Conservation (phyloP, 2,329 filamentous ascomycete genomes). For the Phyllosticta citribraziliensis region DNA sequence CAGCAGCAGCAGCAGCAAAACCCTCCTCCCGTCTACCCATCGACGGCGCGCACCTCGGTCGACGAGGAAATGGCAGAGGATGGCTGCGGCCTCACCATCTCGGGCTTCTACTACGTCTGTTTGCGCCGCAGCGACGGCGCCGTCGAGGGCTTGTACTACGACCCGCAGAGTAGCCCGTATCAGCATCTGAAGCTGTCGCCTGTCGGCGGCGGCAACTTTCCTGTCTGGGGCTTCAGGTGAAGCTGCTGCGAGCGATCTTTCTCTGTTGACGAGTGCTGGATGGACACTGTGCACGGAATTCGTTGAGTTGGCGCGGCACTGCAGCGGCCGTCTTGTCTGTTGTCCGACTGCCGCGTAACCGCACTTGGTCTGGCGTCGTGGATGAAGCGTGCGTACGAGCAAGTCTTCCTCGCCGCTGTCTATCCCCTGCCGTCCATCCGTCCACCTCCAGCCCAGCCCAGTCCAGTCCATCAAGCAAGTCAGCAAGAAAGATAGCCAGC, state of each 20-base stretch:
- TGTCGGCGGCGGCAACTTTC: conserved; percentile 24
- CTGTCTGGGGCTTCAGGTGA: conserved; percentile 31
- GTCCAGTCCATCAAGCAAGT: no score
- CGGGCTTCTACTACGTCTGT: conserved; percentile 46
- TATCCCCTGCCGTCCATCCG: no score
- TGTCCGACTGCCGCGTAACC: no score
- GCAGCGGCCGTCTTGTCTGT: no score
- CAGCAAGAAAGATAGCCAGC: no score
- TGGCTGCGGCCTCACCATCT: conserved; percentile 41
- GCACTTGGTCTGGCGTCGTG: no score
- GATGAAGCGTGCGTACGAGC: no score
- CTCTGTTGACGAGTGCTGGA: not conserved
- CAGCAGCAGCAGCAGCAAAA: not conserved
- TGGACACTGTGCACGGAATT: no score
- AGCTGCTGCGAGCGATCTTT: not conserved
- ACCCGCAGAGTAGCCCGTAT: conserved; percentile 45
- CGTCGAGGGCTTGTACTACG: conserved; percentile 45
- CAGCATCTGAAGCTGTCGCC: conserved; percentile 40
- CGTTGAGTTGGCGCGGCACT: no score
- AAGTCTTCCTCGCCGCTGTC: no score
- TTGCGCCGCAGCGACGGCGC: conserved; percentile 36
- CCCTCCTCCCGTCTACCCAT: conserved; percentile 5
- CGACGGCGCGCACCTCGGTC: not conserved
- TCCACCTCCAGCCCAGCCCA: no score
- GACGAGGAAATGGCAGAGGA: conserved; percentile 15